Conservation (phyloP, 208 protist genomes). For the Leishmania major region DNA sequence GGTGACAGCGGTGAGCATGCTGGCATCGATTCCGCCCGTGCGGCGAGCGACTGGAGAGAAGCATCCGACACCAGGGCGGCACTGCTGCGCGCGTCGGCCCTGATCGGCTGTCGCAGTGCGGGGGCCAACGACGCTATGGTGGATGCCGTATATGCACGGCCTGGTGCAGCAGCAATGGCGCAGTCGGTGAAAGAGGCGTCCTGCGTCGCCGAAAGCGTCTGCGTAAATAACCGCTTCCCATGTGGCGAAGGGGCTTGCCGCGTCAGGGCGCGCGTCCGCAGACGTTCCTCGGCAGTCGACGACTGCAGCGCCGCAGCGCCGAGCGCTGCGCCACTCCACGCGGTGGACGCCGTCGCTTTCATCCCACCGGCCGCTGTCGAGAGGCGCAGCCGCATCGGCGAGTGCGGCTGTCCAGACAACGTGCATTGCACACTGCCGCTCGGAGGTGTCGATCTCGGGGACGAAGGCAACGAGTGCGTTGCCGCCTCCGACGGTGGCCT, state of each 20-base stretch:
- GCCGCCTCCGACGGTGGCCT: background rate
- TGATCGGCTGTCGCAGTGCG: no score
- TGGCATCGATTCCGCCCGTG: background rate
- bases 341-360: background rate
- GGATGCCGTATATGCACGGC: background rate
- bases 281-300: no score
- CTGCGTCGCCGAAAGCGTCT: background rate
- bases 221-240: background rate
- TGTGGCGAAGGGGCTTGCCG: background rate
- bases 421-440: background rate
- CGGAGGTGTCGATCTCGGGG: background rate
- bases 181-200: background rate
- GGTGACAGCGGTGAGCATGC: background rate
- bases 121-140: background rate
- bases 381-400: background rate
- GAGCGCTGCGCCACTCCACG: background rate
- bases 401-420: background rate
- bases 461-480: conserved; percentile 2
- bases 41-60: background rate
- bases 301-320: background rate
- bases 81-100: background rate
- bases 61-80: background rate
- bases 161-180: background rate
- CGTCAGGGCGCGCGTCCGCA: background rate
- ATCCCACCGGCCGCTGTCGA: background rate